These are phyloP conservation scores for Hypoxylon intermedium DNA, from an alignment of 495 filamentous ascomycete species.

Conservation along the genomic window DNA sequence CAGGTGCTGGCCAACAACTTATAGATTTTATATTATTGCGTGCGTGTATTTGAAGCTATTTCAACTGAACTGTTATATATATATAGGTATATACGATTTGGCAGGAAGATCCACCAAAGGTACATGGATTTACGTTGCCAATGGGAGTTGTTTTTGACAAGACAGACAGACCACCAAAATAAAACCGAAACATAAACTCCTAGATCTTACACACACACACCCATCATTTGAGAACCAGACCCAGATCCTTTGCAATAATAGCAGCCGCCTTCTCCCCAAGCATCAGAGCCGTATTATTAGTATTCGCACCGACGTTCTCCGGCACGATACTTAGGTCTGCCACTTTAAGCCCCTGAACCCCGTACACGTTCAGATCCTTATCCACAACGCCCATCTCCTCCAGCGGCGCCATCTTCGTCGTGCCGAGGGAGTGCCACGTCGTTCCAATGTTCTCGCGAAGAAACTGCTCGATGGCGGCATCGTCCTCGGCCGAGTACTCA, in stretches of 20 bases:
- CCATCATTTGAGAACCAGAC: conserved; percentile 19
- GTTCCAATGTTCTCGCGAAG: conserved; percentile 54
- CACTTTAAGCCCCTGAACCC: conserved; percentile 56
- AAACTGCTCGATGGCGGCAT: conserved; percentile 56
- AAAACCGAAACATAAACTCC: too few relatives aligned
- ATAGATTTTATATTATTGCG: too few relatives aligned
- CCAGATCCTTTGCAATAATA: conserved; percentile 61
- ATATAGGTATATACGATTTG: too few relatives aligned
- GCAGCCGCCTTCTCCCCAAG: conserved; percentile 68
- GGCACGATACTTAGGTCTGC: conserved; percentile 60
- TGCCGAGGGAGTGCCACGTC: conserved; percentile 63
- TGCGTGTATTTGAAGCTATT: too few relatives aligned
- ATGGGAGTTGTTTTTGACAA: too few relatives aligned
- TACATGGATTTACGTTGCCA: too few relatives aligned
- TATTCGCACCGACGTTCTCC: conserved; percentile 67
- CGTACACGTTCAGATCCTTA: conserved; percentile 56
- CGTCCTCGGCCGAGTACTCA: conserved; percentile 61
- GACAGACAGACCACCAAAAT: too few relatives aligned
- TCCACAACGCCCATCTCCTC: conserved; percentile 61
- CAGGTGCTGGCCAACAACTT: too few relatives aligned
- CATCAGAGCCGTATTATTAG: conserved; percentile 64
- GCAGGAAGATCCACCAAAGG: too few relatives aligned
- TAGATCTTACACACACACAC: too few relatives aligned
- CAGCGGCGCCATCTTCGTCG: conserved; percentile 55
- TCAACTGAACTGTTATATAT: too few relatives aligned